phyloP scores from a whole-genome alignment of 148 eudicot genomes.

The Dianthus caryophyllus region DNA sequence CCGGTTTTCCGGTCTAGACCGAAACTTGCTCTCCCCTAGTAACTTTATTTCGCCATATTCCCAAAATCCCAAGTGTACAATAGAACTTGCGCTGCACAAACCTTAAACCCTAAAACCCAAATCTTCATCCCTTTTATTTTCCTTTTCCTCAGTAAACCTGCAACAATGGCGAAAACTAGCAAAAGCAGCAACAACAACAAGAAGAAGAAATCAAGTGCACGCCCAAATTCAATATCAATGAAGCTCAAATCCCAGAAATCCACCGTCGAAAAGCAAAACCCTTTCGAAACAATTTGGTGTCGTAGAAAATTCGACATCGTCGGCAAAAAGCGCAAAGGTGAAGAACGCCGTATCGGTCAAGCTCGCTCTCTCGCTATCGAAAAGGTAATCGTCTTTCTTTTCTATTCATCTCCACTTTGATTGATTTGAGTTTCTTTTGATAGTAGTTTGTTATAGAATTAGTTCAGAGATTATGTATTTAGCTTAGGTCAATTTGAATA shows the following conservation, averaged over 20 bases:
- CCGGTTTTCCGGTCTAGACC: too few relatives aligned
- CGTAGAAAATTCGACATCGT: slow-evolving; percentile 76
- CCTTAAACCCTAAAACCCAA: too few relatives aligned
- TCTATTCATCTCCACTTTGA: not conserved
- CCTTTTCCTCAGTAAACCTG: not conserved
- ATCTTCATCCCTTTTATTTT: not conserved
- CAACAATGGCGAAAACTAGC: slow-evolving; percentile 57
- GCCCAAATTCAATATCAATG: slow-evolving; percentile 44
- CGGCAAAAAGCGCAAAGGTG: slow-evolving; percentile 85
- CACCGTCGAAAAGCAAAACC: slow-evolving; percentile 41
- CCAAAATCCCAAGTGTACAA: too few relatives aligned
- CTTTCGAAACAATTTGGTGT: slow-evolving; percentile 90
- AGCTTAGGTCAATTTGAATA: not conserved
- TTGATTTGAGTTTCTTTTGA: not conserved
- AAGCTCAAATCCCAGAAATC: slow-evolving; percentile 29
- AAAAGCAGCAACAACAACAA: slow-evolving; percentile 7
- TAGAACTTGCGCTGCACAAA: too few relatives aligned
- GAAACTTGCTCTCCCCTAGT: too few relatives aligned
- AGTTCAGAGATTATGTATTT: too few relatives aligned
- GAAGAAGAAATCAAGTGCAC: slow-evolving; percentile 45
- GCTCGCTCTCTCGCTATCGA: slow-evolving; percentile 64
- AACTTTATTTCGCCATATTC: too few relatives aligned
- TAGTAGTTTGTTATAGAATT: not conserved
- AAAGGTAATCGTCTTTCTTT: slow-evolving; percentile 33
- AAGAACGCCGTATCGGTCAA: slow-evolving; percentile 65